Base-by-base conservation (phyloP, 2,329 filamentous ascomycete genomes). In the Myriosclerotinia curreyana region DNA sequence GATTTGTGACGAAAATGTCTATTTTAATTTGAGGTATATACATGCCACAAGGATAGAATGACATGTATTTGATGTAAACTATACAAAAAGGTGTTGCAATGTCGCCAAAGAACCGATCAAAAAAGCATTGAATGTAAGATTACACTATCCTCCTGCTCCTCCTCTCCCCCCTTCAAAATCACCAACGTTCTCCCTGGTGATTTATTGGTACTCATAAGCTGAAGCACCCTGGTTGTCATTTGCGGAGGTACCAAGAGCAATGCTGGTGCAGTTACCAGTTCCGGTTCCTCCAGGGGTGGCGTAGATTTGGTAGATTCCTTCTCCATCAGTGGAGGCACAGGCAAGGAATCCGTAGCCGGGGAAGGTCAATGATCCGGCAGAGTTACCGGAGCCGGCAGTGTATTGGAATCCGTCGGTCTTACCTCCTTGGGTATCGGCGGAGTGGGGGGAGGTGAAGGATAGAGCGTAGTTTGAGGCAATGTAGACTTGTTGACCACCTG, bases 21-120 rank as follows among this genome's bases (percentile, higher is more conserved):
- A 20, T 46, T 46, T 22, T 9, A 46, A 8, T 15, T 46, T 8
- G 17, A 46, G n/a, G n/a, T 22, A 6, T n/a, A 2, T 20, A 20
- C 72, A 79, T 65, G 82, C 80, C 11, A 15, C 25, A 48, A 58
- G 55, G 42, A 58, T 48, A 48, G 42, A 36, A 25, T 31, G 31
- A 28, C 55, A 48, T 34, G 12, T 14, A 48, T 17, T 6, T 34
- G 12, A 15, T 46, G 15, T 46, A 48, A 53, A n/a, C 22, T 58
- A 48, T 22, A 58, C 22, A 55, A 25, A 28, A 58, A 34, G 22
- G n/a, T 14, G 42, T 58, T 20, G 22, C 42, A 25, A 36, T 48
- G 28, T 48, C 55, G 55, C 55, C 31, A 48, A 58, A 36, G 31
- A 48, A 58, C 42, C 36, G 8, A 48, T 25, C 55, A 58, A 28